A percentile compares a stretch with the other conserved stretches of the same genome.
Conservation (phyloP, 164 flowering plant genomes). For the Magnolia officinalis region DNA sequence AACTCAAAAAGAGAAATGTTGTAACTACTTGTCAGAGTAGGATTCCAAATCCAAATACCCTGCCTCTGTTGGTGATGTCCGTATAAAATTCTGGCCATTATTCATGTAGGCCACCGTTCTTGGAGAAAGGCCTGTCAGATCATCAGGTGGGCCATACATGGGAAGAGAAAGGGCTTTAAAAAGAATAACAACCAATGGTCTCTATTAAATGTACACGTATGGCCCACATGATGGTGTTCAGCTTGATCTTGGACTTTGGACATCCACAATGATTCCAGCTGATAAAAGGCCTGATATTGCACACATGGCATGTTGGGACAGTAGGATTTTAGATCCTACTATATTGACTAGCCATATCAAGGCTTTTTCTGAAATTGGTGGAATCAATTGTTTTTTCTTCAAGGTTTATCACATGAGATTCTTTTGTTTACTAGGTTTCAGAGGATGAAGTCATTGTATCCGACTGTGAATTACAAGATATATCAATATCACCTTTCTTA, state of each 20-base stretch:
- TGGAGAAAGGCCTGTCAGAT: too few species aligned
- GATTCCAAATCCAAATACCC: not conserved
- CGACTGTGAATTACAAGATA: constrained; percentile 83
- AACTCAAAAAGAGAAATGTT: not conserved
- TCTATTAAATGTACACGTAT: not conserved
- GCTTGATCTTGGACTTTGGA: not conserved
- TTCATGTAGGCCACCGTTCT: too few species aligned
- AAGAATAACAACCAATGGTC: too few species aligned
- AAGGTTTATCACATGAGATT: not conserved
- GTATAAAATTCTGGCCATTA: not conserved
- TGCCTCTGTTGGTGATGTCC: not conserved
- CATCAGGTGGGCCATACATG: too few species aligned
- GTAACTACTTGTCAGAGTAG: not conserved
- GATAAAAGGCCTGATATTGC: not conserved
- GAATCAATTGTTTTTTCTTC: not conserved
- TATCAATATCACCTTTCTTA: constrained; percentile 67
- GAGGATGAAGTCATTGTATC: constrained; percentile 85
- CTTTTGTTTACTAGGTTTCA: constrained; percentile 50
- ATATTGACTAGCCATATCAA: not conserved
- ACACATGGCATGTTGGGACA: not conserved
- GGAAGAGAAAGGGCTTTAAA: too few species aligned
- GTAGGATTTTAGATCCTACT: not conserved
- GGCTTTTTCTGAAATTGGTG: not conserved
- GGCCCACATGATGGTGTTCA: not conserved
- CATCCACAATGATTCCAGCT: not conserved